Evolutionary conservation across 2,329 filamentous ascomycete species (phyloP), one percentile per base, ranked within the genome.

Genomic region (Diaporthe citrichinensis): DNA sequence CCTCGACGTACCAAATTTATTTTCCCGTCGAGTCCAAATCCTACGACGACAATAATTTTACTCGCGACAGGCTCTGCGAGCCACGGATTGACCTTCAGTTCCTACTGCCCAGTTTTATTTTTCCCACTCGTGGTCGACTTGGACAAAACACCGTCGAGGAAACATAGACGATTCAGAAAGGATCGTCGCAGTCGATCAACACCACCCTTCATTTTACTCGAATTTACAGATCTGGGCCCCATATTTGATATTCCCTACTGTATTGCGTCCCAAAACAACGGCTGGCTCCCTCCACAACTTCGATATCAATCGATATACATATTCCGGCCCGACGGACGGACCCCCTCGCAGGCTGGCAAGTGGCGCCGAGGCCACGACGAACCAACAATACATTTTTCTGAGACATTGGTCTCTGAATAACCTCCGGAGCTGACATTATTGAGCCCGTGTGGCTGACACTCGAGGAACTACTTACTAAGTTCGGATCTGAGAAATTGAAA

Each of bases 51-150:
- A 53, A 25, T 61, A 61, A 46, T 55, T 34, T 65, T 53, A 36
- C 62, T 58, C 55, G 39, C 59, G 28, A 58, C 46, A 44, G 73
- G 73, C 69, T 75, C 75, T 73, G 75, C 44, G 75, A 75, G 75
- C 75, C 69, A 23, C 53, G 31, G 46, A 28, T 73, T 25, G 31
- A 51, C 7, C 17, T 69, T 67, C 57, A 41, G 10, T 65, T 65
- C 28, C 68, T 68, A 17, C 28, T 46, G 4, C 49, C 57, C 41
- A 34, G 49, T 44, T 58, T 31, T 58, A 20, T 49, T 9, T 17
- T 53, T 28, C 9, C 7, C 20, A 23, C 31, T 41, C 25, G 36
- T 71, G 46, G 71, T 65, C 23, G 23, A 49, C 44, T 28, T 74
- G 14, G n/a, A 25, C 34, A 34, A 44, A 12, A 17, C 28, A 46